These are phyloP conservation scores for Cubamyces sp. DNA, from an alignment of 768 basidiomycete species.

Conservation along the genomic window DNA sequence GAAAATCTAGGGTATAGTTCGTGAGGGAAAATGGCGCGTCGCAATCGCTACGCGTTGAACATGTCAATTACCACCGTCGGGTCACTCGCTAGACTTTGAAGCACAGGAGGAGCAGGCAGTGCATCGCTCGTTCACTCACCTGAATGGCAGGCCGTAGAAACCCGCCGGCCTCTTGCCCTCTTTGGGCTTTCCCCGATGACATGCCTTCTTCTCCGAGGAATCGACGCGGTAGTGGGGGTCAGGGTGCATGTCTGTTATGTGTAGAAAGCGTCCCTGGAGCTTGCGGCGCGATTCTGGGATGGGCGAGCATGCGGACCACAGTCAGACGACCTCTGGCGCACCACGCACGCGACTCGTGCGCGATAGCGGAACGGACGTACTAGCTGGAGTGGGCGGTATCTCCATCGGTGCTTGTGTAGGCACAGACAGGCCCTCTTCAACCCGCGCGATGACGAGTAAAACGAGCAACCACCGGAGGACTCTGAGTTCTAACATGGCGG, in stretches of 20 bases:
- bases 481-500: constrained; percentile 28
- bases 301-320: constrained; percentile 9
- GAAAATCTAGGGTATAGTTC: constrained; percentile 79
- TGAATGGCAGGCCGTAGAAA: constrained; percentile 68
- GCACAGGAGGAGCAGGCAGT: too few species aligned
- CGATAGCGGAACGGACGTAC: constrained; percentile 2
- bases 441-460: constrained; percentile 19
- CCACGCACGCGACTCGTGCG: constrained; percentile 9
- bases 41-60: constrained; percentile 55
- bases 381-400: constrained; percentile 38
- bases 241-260: constrained; percentile 86
- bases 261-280: constrained; percentile 74
- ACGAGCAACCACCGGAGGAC: constrained; percentile 34
- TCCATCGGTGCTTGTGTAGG: constrained; percentile 48
- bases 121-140: constrained; percentile 46
- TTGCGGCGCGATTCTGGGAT: constrained; percentile 38
- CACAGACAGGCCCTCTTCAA: constrained; percentile 36
- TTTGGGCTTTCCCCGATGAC: constrained; percentile 65
- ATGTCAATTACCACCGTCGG: not conserved
- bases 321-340: constrained; percentile 21
- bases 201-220: constrained; percentile 61
- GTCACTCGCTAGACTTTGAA: too few species aligned
- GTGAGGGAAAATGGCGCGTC: constrained; percentile 82
- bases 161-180: constrained; percentile 56
- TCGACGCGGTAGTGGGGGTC: constrained; percentile 64